These are phyloP conservation scores for Purpureocillium takamizusanense DNA, from an alignment of 2,329 filamentous ascomycete genomes.

Conservation along the genomic window DNA sequence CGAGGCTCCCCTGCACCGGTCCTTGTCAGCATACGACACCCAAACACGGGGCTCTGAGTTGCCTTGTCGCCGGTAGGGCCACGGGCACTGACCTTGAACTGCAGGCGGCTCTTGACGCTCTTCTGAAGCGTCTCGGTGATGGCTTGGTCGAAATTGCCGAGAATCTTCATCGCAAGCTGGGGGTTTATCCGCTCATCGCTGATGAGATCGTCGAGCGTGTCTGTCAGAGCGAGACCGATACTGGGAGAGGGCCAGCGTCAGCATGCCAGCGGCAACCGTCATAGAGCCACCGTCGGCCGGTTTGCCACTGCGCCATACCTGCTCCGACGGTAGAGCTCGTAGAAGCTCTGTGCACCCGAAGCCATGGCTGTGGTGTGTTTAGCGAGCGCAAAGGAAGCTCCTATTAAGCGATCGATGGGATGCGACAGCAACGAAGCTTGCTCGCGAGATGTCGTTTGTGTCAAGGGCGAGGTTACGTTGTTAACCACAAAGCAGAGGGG, in stretches of 20 bases:
- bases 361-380: constrained; percentile 29
- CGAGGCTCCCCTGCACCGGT: constrained; percentile 68
- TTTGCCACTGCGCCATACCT: constrained; percentile 52
- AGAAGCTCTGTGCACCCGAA: constrained; percentile 51
- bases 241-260: constrained; percentile 36
- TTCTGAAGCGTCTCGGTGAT: constrained; percentile 88
- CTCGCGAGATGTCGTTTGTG: not conserved
- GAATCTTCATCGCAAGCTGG: constrained; percentile 96
- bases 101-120: constrained; percentile 82
- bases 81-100: constrained; percentile 69
- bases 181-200: constrained; percentile 92
- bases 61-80: not conserved
- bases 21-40: constrained; percentile 1
- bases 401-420: not conserved
- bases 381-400: not conserved
- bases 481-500: constrained; percentile 2
- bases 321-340: constrained; percentile 96
- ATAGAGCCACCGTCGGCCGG: too few relatives aligned
- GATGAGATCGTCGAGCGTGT: constrained; percentile 95
- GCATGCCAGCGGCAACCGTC: not conserved
- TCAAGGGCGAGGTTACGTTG: constrained; percentile 1
- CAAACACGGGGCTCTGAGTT: too few relatives aligned
- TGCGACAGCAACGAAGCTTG: not conserved
- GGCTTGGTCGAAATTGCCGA: constrained; percentile 88
- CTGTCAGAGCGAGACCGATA: constrained; percentile 86